Evolutionary conservation across 805 yeast genomes (phyloP), one percentile per base, ranked within the genome.

Genomic region (Pichia rugopelliculosa): DNA sequence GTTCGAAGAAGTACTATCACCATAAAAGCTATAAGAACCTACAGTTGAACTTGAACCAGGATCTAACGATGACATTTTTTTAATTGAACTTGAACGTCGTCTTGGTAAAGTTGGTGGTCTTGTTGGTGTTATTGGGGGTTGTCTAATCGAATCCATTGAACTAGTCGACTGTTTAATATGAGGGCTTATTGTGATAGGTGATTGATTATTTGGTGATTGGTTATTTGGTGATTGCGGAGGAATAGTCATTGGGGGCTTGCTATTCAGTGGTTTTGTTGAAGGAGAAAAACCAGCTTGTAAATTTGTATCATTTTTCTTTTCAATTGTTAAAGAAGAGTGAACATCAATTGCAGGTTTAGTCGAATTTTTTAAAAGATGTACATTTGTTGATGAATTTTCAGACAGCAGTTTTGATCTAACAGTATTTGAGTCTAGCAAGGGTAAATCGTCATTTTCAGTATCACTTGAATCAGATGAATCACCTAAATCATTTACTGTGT

Each of bases 21-120:
- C 23, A 21, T 25, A 27, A 23, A 41, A 41, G 8, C 41, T 27
- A 23, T 41, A 23, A 4, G 41, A 40, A 9, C n/a, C 15, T 4
- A 46, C 49, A 1, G 49, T 46, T 11, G 49, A 46, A 4, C 8
- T 37, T 12, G 49, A 41, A 6, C 49, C 49, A 2, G 49, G 49
- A 33, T 46, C 49, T 18, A 46, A 41, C 4, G 13, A 41, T 13
- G 44, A 41, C 7, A 36, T 27, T 23, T 22, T 45, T 25, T 46
- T 42, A 7, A 12, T 11, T 6, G 36, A 30, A 18, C 34, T 39
- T 9, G 30, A 5, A 13, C 41, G 20, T 17, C 45, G 23, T 21
- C 25, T 20, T 13, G 43, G 46, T 13, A 47, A 18, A 2, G 15
- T 9, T 1, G 45, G 44, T 11, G 42, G 42, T n/a, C 46, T 37